These are phyloP conservation scores for Neltuma alba DNA, from an alignment of 306 rosid genomes.

Conservation along the genomic window DNA sequence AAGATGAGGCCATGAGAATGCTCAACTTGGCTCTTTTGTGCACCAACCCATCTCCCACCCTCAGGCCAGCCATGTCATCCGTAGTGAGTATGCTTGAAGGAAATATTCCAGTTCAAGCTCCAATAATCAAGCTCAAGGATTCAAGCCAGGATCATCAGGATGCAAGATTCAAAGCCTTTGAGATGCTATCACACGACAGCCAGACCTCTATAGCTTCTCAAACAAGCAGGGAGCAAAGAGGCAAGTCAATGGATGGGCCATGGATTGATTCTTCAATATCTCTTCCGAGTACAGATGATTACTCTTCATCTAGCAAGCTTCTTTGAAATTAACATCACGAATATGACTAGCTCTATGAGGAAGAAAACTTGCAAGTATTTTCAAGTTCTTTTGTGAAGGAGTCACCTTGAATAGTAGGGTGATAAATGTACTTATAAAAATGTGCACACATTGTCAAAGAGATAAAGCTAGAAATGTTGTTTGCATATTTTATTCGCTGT, in stretches of 20 bases:
- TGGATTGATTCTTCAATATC: constrained; percentile 65
- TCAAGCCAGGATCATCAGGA: constrained; percentile 43
- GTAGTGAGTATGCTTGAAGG: constrained; percentile 93
- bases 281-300: constrained; percentile 39
- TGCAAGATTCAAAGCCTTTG: constrained; percentile 75
- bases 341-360: neutral
- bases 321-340: neutral
- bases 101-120: constrained; percentile 57
- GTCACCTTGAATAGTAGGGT: neutral
- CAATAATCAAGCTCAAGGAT: constrained; percentile 47
- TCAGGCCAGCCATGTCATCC: constrained; percentile 82
- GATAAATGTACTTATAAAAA: neutral
- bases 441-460: too few relatives aligned
- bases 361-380: neutral
- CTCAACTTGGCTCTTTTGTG: constrained; percentile 70
- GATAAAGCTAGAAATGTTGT: too few relatives aligned
- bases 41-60: constrained; percentile 92
- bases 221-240: constrained; percentile 47
- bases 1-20: constrained; percentile 72
- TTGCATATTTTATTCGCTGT: too few relatives aligned
- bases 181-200: constrained; percentile 59
- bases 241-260: constrained; percentile 56
- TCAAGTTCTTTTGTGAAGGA: constrained; percentile 24
- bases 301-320: constrained; percentile 47
- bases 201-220: constrained; percentile 49